Conservation (phyloP, 2,329 filamentous ascomycete genomes). For the Colletotrichum musae region DNA sequence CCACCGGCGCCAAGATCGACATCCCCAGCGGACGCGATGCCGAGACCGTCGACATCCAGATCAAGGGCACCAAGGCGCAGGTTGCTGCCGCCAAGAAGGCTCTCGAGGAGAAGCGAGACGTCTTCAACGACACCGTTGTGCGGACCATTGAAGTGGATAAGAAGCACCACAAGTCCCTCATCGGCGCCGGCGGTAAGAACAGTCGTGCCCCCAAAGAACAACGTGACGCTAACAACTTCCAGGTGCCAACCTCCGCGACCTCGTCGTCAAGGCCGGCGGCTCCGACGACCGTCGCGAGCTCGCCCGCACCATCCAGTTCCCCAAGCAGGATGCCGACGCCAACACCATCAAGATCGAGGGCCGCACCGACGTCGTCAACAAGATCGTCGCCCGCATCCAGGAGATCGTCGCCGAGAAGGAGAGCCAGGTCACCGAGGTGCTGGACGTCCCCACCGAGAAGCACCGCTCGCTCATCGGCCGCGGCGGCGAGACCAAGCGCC, state of each 20-base stretch:
- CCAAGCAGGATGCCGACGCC: slow-evolving; percentile 86
- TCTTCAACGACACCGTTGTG: slow-evolving; percentile 91
- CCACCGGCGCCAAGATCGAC: slow-evolving; percentile 91
- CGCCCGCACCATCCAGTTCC: slow-evolving; percentile 94
- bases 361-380: slow-evolving; percentile 85
- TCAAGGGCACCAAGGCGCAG: slow-evolving; percentile 93
- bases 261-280: slow-evolving; percentile 90
- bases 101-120: slow-evolving; percentile 85
- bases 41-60: slow-evolving; percentile 84
- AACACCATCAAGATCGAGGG: slow-evolving; percentile 92
- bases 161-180: slow-evolving; percentile 91
- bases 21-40: slow-evolving; percentile 86
- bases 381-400: slow-evolving; percentile 87
- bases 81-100: slow-evolving; percentile 94
- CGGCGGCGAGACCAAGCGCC: slow-evolving; percentile 87
- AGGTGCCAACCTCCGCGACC: slow-evolving; percentile 88
- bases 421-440: slow-evolving; percentile 81
- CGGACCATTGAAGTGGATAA: slow-evolving; percentile 92
- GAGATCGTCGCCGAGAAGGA: slow-evolving; percentile 86
- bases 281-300: slow-evolving; percentile 87
- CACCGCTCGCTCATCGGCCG: slow-evolving; percentile 93
- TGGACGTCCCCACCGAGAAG: slow-evolving; percentile 91
- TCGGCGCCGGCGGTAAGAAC: slow-evolving; percentile 86
- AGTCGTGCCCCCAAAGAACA: background rate
- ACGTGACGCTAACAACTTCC: slow-evolving; percentile 54